phyloP scores from a whole-genome alignment of 345 rosid species.

The Eutrema yunnanense region DNA sequence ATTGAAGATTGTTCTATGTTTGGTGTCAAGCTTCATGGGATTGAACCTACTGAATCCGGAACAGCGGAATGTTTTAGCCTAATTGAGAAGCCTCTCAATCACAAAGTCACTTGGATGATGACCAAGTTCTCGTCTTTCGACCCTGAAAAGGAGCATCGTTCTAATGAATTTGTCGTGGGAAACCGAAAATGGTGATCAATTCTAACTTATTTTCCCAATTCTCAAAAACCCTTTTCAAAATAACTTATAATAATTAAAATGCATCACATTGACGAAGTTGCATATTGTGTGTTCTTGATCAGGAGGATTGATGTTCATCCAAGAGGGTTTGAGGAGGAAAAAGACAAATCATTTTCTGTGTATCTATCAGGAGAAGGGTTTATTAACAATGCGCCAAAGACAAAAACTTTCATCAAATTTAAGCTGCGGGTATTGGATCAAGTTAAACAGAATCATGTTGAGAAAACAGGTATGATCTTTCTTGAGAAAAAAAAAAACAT shows the following conservation, averaged over 20 bases:
- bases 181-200: constrained; percentile 12
- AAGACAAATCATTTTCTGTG: constrained; percentile 20
- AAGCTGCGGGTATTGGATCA: constrained; percentile 19
- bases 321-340: neutral
- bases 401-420: neutral
- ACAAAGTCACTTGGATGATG: constrained; percentile 29
- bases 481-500: neutral
- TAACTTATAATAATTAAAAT: too few relatives aligned
- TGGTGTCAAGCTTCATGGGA: constrained; percentile 18
- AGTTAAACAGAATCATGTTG: neutral
- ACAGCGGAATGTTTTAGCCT: constrained; percentile 21
- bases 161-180: constrained; percentile 26
- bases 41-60: neutral
- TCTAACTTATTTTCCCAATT: neutral
- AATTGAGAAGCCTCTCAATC: constrained; percentile 16
- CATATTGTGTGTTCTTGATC: neutral
- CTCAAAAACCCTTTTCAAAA: neutral
- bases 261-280: too few relatives aligned
- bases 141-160: neutral
- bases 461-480: neutral
- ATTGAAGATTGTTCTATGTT: constrained; percentile 18
- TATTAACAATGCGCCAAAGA: neutral
- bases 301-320: constrained; percentile 22
- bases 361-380: constrained; percentile 5
- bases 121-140: constrained; percentile 14